Conservation (phyloP, 306 rosid species). For the Pterocarpus macrocarpus region DNA sequence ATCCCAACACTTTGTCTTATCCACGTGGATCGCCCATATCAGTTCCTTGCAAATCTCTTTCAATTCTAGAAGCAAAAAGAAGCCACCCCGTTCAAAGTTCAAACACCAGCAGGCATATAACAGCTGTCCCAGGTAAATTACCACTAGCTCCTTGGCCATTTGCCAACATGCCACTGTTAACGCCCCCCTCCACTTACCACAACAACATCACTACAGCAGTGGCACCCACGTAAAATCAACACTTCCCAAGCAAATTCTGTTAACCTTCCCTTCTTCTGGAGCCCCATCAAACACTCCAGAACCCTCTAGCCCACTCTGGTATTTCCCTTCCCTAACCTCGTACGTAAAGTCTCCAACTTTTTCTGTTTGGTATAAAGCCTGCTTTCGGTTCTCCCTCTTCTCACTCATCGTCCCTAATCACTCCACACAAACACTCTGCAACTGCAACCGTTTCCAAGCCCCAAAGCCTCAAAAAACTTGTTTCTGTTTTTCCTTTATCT, state of each 20-base stretch:
- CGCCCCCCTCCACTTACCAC: background rate
- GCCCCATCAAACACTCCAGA: conserved; percentile 51
- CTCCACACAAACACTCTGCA: background rate
- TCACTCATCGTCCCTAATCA: background rate
- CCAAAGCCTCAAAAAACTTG: background rate
- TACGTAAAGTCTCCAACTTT: conserved; percentile 27
- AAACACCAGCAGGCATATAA: background rate
- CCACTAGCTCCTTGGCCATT: background rate
- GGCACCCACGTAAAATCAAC: conserved; percentile 8
- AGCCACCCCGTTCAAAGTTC: background rate
- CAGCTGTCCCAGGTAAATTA: no score
- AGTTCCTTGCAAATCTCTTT: background rate
- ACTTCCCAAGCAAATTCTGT: background rate
- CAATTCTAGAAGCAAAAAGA: no score
- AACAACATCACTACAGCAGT: background rate
- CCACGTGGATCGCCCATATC: conserved; percentile 41
- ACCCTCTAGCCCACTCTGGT: conserved; percentile 36
- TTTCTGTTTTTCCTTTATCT: background rate
- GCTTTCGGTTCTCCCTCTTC: no score
- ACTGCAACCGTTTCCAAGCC: no score
- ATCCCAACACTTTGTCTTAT: background rate
- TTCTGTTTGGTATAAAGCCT: conserved; percentile 14
- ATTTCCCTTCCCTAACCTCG: conserved; percentile 4
- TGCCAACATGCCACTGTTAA: no score
- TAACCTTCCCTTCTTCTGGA: conserved; percentile 31